phyloP scores from a whole-genome alignment of 495 filamentous ascomycete genomes.

The Hyphodiscus hymeniophilus region DNA sequence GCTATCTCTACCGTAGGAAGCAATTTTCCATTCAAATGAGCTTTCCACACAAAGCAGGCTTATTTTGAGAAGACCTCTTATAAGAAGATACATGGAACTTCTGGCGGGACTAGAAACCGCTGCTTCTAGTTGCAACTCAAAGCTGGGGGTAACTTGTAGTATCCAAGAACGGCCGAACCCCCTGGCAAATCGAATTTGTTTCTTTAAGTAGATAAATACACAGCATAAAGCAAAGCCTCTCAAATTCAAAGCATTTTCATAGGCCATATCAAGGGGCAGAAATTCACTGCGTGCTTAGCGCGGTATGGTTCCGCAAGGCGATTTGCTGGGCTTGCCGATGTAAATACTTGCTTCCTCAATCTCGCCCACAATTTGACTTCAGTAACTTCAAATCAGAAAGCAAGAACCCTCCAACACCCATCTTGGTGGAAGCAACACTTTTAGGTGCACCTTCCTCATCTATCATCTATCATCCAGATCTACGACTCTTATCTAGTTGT shows the following conservation, averaged over 20 bases:
- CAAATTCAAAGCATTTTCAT: background rate
- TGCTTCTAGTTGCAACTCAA: no score
- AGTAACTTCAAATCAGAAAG: background rate
- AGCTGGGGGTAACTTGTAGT: no score
- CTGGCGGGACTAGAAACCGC: no score
- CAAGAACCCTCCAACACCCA: background rate
- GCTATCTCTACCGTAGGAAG: no score
- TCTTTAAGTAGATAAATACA: no score
- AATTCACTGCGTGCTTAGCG: background rate
- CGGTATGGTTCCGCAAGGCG: background rate
- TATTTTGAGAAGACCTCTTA: no score
- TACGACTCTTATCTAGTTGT: slow-evolving; percentile 20
- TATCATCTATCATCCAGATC: slow-evolving; percentile 13
- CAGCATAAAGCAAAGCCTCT: no score
- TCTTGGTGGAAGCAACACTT: slow-evolving; percentile 2
- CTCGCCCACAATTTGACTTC: background rate
- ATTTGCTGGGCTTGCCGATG: background rate
- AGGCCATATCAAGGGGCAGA: background rate
- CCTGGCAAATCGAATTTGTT: no score
- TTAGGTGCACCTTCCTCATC: slow-evolving; percentile 16
- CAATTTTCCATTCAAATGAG: no score
- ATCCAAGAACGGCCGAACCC: no score
- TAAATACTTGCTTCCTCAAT: background rate
- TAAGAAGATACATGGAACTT: no score
- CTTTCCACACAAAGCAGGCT: no score